These are phyloP conservation scores for Casuarina glauca DNA, from an alignment of 306 rosid genomes.

Conservation along the genomic window DNA sequence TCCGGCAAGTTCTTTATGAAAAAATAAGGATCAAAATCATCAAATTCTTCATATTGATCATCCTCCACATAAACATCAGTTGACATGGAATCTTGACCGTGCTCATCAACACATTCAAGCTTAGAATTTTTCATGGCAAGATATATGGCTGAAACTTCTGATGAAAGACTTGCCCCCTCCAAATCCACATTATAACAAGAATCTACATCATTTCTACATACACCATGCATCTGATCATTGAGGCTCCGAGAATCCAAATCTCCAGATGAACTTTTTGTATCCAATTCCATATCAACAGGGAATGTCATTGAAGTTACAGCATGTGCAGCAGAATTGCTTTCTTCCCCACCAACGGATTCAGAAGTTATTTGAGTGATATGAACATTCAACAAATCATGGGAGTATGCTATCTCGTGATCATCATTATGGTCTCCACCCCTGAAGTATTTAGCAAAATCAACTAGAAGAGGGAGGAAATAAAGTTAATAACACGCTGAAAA, in stretches of 20 bases:
- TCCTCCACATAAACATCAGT: conserved; percentile 69
- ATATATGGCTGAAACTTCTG: conserved; percentile 82
- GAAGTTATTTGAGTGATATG: conserved; percentile 43
- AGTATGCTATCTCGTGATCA: conserved; percentile 37
- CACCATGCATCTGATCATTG: conserved; percentile 27
- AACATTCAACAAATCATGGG: conserved; percentile 38
- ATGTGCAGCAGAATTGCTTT: conserved; percentile 26
- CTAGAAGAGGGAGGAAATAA: conserved; percentile 26
- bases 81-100: conserved; percentile 80
- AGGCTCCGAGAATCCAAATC: conserved; percentile 8
- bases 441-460: conserved; percentile 70
- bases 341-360: conserved; percentile 18
- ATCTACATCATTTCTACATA: conserved; percentile 36
- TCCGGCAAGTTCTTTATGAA: conserved; percentile 95
- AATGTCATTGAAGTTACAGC: conserved; percentile 23
- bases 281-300: conserved; percentile 44
- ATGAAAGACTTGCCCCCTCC: conserved; percentile 59
- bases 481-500: background rate
- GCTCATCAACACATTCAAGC: conserved; percentile 93
- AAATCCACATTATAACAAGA: conserved; percentile 54
- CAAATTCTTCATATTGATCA: conserved; percentile 76
- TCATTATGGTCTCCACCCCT: conserved; percentile 57
- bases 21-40: conserved; percentile 90
- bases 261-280: conserved; percentile 28
- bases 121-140: conserved; percentile 81